These are phyloP conservation scores for Puccinia novopanici DNA, from an alignment of 1,284 basidiomycete genomes.

Conservation along the genomic window DNA sequence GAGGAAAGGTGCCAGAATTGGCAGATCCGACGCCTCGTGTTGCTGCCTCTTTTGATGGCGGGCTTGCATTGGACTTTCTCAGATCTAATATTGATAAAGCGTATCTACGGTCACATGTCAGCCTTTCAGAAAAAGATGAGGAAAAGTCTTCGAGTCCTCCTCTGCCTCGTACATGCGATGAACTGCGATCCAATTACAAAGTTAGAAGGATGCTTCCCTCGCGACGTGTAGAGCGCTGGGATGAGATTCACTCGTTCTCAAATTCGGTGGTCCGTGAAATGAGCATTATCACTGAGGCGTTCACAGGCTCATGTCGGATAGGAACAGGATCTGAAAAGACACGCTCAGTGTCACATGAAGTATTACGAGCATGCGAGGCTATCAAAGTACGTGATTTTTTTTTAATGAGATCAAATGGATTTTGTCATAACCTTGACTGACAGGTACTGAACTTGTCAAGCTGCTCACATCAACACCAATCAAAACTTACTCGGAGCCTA, in stretches of 20 bases:
- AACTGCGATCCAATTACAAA: slow-evolving; percentile 26
- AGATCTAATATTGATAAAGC: slow-evolving; percentile 48
- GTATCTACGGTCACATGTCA: slow-evolving; percentile 37
- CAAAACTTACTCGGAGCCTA: slow-evolving; percentile 39
- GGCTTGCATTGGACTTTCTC: slow-evolving; percentile 42
- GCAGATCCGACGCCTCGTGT: slow-evolving; percentile 29
- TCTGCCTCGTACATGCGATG: slow-evolving; percentile 27
- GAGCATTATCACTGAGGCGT: slow-evolving; percentile 25
- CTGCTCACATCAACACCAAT: slow-evolving; percentile 48
- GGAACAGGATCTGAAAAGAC: neutral
- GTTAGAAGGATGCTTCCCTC: slow-evolving; percentile 17
- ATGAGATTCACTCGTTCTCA: slow-evolving; percentile 18
- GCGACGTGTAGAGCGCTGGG: slow-evolving; percentile 38
- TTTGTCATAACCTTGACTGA: neutral
- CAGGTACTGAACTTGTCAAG: neutral
- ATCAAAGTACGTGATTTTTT: slow-evolving; percentile 34
- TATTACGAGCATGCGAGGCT: slow-evolving; percentile 41
- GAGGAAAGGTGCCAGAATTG: slow-evolving; percentile 46
- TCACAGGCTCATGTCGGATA: slow-evolving; percentile 12
- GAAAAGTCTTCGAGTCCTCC: neutral
- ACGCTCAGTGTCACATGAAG: slow-evolving; percentile 5
- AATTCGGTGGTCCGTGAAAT: slow-evolving; percentile 36
- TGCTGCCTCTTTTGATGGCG: slow-evolving; percentile 25
- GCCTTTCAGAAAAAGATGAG: slow-evolving; percentile 13
- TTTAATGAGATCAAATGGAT: neutral